Evolutionary conservation across 106 monocot genomes (phyloP), one percentile per base, ranked within the genome.

Genomic region (Xerophyta viscosa): DNA sequence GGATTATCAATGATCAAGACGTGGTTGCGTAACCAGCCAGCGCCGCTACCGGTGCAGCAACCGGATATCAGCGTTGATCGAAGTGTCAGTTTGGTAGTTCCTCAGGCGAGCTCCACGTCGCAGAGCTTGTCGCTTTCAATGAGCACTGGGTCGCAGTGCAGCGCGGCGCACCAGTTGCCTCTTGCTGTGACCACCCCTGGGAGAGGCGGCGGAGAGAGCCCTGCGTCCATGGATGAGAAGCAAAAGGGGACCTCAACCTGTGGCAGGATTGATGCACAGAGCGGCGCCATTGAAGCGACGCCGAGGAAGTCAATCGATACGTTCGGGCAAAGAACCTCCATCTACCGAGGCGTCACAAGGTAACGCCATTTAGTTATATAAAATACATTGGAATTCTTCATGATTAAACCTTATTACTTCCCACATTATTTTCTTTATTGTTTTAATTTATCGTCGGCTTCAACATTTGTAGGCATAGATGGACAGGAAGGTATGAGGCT

Each of bases 311-410:
- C 94, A 0, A 69, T 96, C 13, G 84, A 96, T 28, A 88, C 94
- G 11, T 88, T 96, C 52, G 94, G 94, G 51, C 94, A 96, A 53
- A 75, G 94, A 27, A 96, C 94, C 13, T 96, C 94, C 20, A 85
- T 96, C 46, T 96, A 96, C 25, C 58, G 94, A 1, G 94, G 94
- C 17, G 94, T 96, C 6, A 96, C 94, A 24, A 88, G 88, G 94
- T 94, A 56, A 29, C n/a, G n/a, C n/a, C n/a, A n/a, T n/a, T n/a
- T n/a, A n/a, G n/a, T n/a, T n/a, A n/a, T n/a, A n/a, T n/a, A n/a
- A n/a, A n/a, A n/a, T n/a, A n/a, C n/a, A n/a, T n/a, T n/a, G n/a
- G n/a, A n/a, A n/a, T n/a, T n/a, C n/a, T n/a, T n/a, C n/a, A n/a
- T n/a, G n/a, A n/a, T n/a, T n/a, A n/a, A n/a, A n/a, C n/a, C n/a